Evolutionary conservation across 2,329 filamentous ascomycete genomes (phyloP).

Genomic region (Penicillium expansum): DNA sequence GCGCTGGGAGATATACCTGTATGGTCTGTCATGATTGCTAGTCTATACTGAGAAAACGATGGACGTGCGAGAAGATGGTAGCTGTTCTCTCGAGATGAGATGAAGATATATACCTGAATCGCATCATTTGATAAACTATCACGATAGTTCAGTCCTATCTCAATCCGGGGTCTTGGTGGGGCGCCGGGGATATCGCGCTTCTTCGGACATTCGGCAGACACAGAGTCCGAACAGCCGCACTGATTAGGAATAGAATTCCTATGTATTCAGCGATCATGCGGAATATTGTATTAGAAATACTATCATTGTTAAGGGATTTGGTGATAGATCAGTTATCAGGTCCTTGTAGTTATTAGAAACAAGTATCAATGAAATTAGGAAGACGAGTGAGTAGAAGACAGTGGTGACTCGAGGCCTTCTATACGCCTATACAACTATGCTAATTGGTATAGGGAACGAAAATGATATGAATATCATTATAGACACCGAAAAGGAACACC

Average conservation of each 20-base stretch:
- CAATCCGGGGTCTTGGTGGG: neutral
- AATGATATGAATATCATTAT: too few species aligned
- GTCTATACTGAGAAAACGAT: neutral
- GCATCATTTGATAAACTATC: neutral
- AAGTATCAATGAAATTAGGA: too few species aligned
- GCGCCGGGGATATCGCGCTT: too few species aligned
- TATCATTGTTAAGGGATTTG: too few species aligned
- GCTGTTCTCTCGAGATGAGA: neutral
- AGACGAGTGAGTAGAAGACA: too few species aligned
- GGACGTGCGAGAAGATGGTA: neutral
- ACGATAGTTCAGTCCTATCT: neutral
- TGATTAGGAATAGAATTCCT: neutral
- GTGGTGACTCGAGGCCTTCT: neutral
- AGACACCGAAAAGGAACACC: neutral
- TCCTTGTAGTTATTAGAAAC: too few species aligned
- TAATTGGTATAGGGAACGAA: neutral
- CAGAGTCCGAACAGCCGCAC: neutral
- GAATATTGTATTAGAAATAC: too few species aligned
- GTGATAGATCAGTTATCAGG: too few species aligned
- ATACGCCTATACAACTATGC: neutral
- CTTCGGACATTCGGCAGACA: neutral
- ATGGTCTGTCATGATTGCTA: neutral
- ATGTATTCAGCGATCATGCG: neutral
- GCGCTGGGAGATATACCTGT: neutral
- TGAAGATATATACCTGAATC: neutral